Conservation (phyloP, 352 stramenopile species). For the Pythium phragmitis region DNA sequence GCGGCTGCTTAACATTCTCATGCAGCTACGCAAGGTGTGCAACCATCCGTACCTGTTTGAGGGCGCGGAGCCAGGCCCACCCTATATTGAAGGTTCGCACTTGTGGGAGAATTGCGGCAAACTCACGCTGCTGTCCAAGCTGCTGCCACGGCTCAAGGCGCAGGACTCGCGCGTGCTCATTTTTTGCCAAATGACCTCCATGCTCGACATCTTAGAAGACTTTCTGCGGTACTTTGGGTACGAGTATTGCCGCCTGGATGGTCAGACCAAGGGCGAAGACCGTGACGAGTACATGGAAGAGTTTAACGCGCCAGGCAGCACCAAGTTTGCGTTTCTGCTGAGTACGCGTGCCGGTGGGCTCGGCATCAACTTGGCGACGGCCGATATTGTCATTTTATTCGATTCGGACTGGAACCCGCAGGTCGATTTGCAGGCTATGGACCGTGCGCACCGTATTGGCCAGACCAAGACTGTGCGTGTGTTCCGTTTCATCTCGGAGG, state of each 20-base stretch:
- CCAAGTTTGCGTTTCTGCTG: constrained; percentile 98
- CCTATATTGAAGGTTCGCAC: constrained; percentile 96
- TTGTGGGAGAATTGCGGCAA: constrained; percentile 99
- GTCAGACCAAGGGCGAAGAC: constrained; percentile 83
- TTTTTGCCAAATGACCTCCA: constrained; percentile 99
- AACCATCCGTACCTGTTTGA: constrained; percentile 99
- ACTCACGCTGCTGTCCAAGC: constrained; percentile 95
- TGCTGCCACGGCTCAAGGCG: constrained; percentile 84
- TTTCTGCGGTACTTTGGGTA: constrained; percentile 93
- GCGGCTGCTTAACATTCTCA: constrained; percentile 97
- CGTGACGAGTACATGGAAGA: constrained; percentile 94
- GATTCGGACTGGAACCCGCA: constrained; percentile 99
- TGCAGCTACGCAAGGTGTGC: constrained; percentile 99
- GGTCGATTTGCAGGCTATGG: constrained; percentile 98
- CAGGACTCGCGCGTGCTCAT: constrained; percentile 95
- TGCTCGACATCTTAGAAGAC: constrained; percentile 99
- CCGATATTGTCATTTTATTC: constrained; percentile 98
- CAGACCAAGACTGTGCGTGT: constrained; percentile 98
- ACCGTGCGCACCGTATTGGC: constrained; percentile 97
- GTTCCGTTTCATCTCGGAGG: constrained; percentile 98
- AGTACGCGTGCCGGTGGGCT: constrained; percentile 95
- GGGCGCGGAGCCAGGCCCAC: constrained; percentile 95
- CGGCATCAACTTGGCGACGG: constrained; percentile 98
- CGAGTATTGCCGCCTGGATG: constrained; percentile 85
- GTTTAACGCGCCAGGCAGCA: constrained; percentile 96